phyloP scores from a whole-genome alignment of 106 monocot genomes.

The Apostasia ramifera region DNA sequence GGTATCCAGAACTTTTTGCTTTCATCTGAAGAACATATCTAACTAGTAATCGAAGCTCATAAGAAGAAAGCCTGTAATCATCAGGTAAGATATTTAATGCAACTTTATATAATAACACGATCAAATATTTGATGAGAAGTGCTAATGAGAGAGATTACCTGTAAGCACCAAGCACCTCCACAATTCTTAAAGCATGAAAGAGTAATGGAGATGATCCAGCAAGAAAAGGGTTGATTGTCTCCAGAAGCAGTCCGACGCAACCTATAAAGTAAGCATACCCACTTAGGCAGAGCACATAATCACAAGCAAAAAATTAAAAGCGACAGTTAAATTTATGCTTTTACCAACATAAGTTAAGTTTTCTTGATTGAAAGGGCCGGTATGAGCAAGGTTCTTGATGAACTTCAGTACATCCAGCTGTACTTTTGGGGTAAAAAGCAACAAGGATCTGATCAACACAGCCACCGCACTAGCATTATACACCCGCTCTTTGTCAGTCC shows the following conservation, averaged over 20 bases:
- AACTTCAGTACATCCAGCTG: slow-evolving; percentile 83
- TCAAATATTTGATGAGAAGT: background rate
- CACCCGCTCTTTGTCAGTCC: slow-evolving; percentile 48
- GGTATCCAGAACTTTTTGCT: slow-evolving; percentile 55
- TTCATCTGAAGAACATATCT: slow-evolving; percentile 85
- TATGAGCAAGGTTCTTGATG: slow-evolving; percentile 73
- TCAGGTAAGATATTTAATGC: background rate
- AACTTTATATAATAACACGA: slow-evolving; percentile 3
- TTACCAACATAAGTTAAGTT: slow-evolving; percentile 90
- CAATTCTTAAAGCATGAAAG: slow-evolving; percentile 64
- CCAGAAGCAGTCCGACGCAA: slow-evolving; percentile 85
- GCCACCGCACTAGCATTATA: slow-evolving; percentile 88
- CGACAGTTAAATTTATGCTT: slow-evolving; percentile 4
- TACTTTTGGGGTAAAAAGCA: slow-evolving; percentile 83
- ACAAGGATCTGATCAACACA: slow-evolving; percentile 78
- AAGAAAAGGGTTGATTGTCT: slow-evolving; percentile 78
- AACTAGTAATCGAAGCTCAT: slow-evolving; percentile 77
- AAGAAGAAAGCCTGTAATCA: slow-evolving; percentile 65
- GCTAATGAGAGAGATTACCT: slow-evolving; percentile 32
- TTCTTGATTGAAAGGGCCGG: slow-evolving; percentile 89
- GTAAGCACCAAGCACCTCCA: slow-evolving; percentile 92
- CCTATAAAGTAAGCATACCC: slow-evolving; percentile 40
- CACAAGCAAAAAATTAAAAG: slow-evolving; percentile 3
- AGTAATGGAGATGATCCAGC: slow-evolving; percentile 72
- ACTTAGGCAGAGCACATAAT: background rate